Evolutionary conservation across 305 asterid genomes (phyloP).

Genomic region (Salvia sclarea): DNA sequence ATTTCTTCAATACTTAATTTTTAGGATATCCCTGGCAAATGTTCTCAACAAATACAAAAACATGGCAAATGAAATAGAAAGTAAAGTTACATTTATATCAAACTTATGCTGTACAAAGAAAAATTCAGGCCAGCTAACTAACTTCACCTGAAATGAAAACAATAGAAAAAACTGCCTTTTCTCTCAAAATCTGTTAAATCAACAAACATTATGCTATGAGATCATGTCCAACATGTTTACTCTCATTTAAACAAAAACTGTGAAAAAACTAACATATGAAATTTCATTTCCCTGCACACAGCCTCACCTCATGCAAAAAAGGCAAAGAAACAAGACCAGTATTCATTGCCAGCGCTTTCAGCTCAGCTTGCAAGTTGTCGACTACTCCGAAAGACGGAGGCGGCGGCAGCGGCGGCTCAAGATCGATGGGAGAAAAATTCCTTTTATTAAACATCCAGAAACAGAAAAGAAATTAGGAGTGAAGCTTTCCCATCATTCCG

Average conservation of each 20-base stretch:
- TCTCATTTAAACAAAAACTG: constrained; percentile 35
- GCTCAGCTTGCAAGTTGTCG: constrained; percentile 7
- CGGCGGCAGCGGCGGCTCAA: background rate
- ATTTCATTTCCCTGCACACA: constrained; percentile 24
- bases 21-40: too few relatives aligned
- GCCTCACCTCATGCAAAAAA: constrained; percentile 15
- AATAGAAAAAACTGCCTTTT: constrained; percentile 2
- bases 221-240: constrained; percentile 35
- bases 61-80: background rate
- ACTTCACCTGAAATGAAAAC: background rate
- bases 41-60: too few relatives aligned
- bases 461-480: constrained; percentile 26
- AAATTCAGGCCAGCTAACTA: background rate
- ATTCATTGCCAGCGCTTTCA: background rate
- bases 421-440: background rate
- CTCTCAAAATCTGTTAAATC: constrained; percentile 26
- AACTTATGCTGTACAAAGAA: constrained; percentile 25
- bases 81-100: constrained; percentile 5
- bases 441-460: background rate
- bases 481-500: constrained; percentile 31
- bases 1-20: too few relatives aligned
- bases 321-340: background rate
- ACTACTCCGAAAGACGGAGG: background rate
- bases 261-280: constrained; percentile 21
- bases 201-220: constrained; percentile 26